phyloP scores from a whole-genome alignment of 441 rosid species.

The Breynia disticha region DNA sequence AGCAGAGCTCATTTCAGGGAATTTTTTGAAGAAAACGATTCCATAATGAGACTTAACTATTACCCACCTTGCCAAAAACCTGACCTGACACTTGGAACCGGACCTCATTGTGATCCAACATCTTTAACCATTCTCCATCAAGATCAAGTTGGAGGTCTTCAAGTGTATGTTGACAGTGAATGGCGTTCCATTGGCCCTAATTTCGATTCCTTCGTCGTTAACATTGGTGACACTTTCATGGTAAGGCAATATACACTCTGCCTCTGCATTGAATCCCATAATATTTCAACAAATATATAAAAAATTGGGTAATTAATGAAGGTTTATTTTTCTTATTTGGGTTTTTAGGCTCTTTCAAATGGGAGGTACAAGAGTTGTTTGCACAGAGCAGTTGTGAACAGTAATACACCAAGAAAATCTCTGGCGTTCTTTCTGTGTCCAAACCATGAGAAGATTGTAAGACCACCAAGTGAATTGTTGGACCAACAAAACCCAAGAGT shows the following conservation, averaged over 20 bases:
- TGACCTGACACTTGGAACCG: constrained; percentile 87
- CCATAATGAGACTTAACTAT: constrained; percentile 93
- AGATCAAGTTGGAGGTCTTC: constrained; percentile 87
- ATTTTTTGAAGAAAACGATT: constrained; percentile 73
- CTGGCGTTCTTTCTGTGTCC: constrained; percentile 95
- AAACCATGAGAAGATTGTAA: constrained; percentile 55
- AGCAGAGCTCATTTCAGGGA: constrained; percentile 40
- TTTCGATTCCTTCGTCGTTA: constrained; percentile 70
- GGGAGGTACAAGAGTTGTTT: constrained; percentile 83
- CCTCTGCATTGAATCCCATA: no score
- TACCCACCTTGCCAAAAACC: constrained; percentile 96
- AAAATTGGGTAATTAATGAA: background rate
- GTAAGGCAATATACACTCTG: constrained; percentile 25
- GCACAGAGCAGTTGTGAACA: constrained; percentile 93
- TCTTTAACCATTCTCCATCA: constrained; percentile 97
- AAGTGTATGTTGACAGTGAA: constrained; percentile 70
- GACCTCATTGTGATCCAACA: constrained; percentile 98
- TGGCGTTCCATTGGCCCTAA: constrained; percentile 83
- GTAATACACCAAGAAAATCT: constrained; percentile 61
- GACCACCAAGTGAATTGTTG: constrained; percentile 64
- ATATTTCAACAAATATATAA: background rate
- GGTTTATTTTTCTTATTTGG: constrained; percentile 19
- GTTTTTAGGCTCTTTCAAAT: constrained; percentile 69
- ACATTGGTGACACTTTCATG: constrained; percentile 98
- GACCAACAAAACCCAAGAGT: constrained; percentile 33